Base-by-base conservation (phyloP, 1,139 yeast genomes). In the Diutina pseudorugosa region DNA sequence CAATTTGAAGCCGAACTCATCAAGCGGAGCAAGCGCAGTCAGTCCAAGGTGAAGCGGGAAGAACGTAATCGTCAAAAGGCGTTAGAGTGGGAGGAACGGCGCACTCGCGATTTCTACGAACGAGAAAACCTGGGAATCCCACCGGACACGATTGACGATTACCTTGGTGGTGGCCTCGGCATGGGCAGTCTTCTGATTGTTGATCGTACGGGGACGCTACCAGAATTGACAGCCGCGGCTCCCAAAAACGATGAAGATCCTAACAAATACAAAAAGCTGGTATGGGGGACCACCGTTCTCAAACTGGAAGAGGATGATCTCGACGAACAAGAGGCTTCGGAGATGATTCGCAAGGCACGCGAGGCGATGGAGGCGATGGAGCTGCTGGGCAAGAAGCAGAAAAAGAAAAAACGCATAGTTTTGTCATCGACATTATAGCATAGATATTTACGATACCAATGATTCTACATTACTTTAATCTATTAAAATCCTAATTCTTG, bases 21-120 rank as follows among this genome's bases (percentile, higher is more conserved):
- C 18, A 82, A 77, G 52, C 73, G 98, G 52, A 71, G 83, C 27
- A 76, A 78, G 56, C 69, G 70, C 50, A 73, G 82, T 12, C 69
- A 68, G 16, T 73, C 72, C 52, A 85, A 82, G 62, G 73, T 78
- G 52, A 73, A 75, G 49, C 73, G 75, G 52, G 97, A 89, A 59
- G 95, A 88, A 55, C 71, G 79, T 53, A 80, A 83, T 55, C 75
- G 80, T 55, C 72, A 70, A 54, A 67, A 76, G 30, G 91, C 90
- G 33, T 77, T 84, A 56, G 72, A 71, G 51, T 77, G 79, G 55
- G 81, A 83, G 55, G 95, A 89, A 59, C 62, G 70, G 45, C 75
- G 75, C 55, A 78, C 80, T 0, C 66, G 76, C 50, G 74, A 79
- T 53, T 84, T 83, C 58, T 83, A 73, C 60, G 76, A 76, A 53